Conservation (phyloP, 2,329 filamentous ascomycete genomes). For the Fusarium sp. region DNA sequence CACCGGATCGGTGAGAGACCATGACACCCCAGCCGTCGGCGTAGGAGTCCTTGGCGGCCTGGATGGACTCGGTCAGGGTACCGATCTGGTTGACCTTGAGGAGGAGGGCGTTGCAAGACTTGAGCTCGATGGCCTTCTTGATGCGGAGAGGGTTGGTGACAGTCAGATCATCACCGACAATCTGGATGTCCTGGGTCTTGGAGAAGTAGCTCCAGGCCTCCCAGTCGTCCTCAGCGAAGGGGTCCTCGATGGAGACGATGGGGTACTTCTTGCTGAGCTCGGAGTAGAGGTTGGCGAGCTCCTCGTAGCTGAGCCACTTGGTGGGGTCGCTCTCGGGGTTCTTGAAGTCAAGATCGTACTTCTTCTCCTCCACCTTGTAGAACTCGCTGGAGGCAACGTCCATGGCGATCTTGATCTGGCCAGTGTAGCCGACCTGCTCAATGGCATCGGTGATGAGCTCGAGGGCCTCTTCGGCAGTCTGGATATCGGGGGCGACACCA, state of each 20-base stretch:
- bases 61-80: slow-evolving; percentile 98
- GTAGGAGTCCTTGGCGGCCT: slow-evolving; percentile 98
- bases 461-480: slow-evolving; percentile 95
- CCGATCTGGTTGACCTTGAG: slow-evolving; percentile 99
- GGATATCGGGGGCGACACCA: slow-evolving; percentile 98
- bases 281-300: slow-evolving; percentile 93
- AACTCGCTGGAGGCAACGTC: slow-evolving; percentile 99
- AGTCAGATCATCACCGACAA: slow-evolving; percentile 97
- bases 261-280: slow-evolving; percentile 93
- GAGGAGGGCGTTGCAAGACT: slow-evolving; percentile 97
- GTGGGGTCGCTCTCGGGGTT: slow-evolving; percentile 95
- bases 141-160: slow-evolving; percentile 99
- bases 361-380: slow-evolving; percentile 97
- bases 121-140: slow-evolving; percentile 99
- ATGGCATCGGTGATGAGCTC: slow-evolving; percentile 96
- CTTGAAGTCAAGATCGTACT: slow-evolving; percentile 99
- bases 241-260: slow-evolving; percentile 98
- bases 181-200: slow-evolving; percentile 98
- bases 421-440: slow-evolving; percentile 93
- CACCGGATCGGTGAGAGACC: slow-evolving; percentile 98
- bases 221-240: slow-evolving; percentile 99
- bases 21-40: slow-evolving; percentile 98
- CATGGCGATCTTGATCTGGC: slow-evolving; percentile 98
- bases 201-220: slow-evolving; percentile 99
- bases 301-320: slow-evolving; percentile 99